These are phyloP conservation scores for Tetrahymena elliotti DNA, from an alignment of 73 alveolate genomes.

Conservation along the genomic window DNA sequence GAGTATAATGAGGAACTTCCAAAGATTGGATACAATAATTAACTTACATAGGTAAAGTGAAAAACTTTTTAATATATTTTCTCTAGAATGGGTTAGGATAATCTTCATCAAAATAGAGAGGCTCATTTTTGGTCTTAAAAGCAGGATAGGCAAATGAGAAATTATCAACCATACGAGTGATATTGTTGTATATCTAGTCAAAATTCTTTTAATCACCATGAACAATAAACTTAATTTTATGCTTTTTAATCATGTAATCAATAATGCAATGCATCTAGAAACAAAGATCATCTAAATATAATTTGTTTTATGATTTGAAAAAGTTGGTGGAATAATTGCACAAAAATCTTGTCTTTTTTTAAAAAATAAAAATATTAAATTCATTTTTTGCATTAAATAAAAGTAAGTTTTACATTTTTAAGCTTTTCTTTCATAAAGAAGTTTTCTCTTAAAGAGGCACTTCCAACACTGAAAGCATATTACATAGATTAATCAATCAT, in stretches of 20 bases:
- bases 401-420: not conserved
- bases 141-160: not conserved
- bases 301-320: not conserved
- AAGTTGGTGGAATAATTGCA: slow-evolving; percentile 7
- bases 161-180: not conserved
- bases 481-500: slow-evolving; percentile 4
- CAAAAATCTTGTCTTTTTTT: slow-evolving; percentile 14
- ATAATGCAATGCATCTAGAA: slow-evolving; percentile 10
- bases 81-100: slow-evolving; percentile 31
- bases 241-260: slow-evolving; percentile 2
- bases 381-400: not conserved
- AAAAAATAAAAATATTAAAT: not conserved
- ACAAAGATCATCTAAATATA: slow-evolving; percentile 27
- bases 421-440: not conserved
- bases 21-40: slow-evolving; percentile 60
- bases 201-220: slow-evolving; percentile 11
- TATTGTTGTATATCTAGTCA: not conserved
- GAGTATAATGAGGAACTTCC: slow-evolving; percentile 43
- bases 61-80: slow-evolving; percentile 11
- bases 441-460: not conserved
- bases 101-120: not conserved
- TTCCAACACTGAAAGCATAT: slow-evolving; percentile 10
- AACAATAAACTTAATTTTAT: slow-evolving; percentile 9
- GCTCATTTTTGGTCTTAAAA: not conserved
- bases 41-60: slow-evolving; percentile 65